Base-by-base conservation (phyloP, 352 stramenopile genomes). In the Globisporangium sylvaticum region DNA sequence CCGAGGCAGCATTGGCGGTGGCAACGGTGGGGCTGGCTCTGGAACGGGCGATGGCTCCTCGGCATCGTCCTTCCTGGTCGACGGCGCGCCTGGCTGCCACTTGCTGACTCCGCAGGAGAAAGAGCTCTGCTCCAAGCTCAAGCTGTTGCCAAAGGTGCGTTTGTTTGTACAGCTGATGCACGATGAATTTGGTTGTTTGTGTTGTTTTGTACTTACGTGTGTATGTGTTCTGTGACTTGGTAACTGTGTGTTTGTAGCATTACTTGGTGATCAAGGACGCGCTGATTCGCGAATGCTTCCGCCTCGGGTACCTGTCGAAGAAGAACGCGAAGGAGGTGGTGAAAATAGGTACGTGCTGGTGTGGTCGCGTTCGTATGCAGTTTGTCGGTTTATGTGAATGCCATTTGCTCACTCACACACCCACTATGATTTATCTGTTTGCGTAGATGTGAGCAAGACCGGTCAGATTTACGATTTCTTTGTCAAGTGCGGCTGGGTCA, bases 241-340 rank as follows among this genome's bases (percentile, higher is more conserved):
- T 44, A 15, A 29, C 46, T 59, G 62, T 5, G 53, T 54, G 53
- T 6, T 27, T 64, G 22, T 60, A 93, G 75, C 90, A 97, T 71
- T 99, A 98, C 77, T 72, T 98, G 55, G 86, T 98, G 64, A 96
- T 98, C 62, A 99, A 98, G 75, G 96, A 96, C 42, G 94, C 88
- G 15, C 69, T 99, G 18, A 91, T 99, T 74, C 88, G 90, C 72
- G 82, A 97, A 79, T 85, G 86, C 76, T 90, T 88, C 69, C 73
- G 82, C 58, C 72, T 93, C 58, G 81, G 88, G 48, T 84, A 95
- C 67, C 60, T 94, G 64, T 86, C 81, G 27, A 82, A 91, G 72
- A 83, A 89, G 58, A 88, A 80, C 54, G 84, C 87, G 24, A 91
- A 89, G 68, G 86, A 95, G 15, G 89, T 97, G 31, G 85, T 98